Evolutionary conservation across 179 eudicot genomes (phyloP).

Genomic region (Drosera spatulata): DNA sequence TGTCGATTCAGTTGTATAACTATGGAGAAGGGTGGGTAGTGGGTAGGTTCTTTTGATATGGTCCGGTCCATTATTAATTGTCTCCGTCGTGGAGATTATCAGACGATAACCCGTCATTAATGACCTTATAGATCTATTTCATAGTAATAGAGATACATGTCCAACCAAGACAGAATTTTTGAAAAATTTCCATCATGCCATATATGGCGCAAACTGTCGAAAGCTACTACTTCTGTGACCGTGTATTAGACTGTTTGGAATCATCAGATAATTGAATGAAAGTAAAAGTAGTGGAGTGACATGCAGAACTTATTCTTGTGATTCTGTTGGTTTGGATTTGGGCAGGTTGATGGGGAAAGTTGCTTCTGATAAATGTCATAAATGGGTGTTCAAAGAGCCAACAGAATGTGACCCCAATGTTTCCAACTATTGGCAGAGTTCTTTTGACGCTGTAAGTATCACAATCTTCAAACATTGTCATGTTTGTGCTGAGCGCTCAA

Average conservation of each 20-base stretch:
- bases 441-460: conserved; percentile 93
- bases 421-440: conserved; percentile 96
- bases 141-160: too few relatives aligned
- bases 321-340: conserved; percentile 8
- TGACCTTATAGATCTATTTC: too few relatives aligned
- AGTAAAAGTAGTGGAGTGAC: not conserved
- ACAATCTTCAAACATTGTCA: not conserved
- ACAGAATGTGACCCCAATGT: conserved; percentile 88
- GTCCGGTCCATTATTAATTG: too few relatives aligned
- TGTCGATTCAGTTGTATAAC: conserved; percentile 96
- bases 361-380: conserved; percentile 99
- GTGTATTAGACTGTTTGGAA: too few relatives aligned
- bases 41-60: conserved; percentile 26
- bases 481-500: too few relatives aligned
- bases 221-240: too few relatives aligned
- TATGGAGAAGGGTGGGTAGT: conserved; percentile 99
- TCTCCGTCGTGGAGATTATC: too few relatives aligned
- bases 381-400: conserved; percentile 99
- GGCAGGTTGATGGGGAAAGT: conserved; percentile 98
- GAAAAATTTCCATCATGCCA: too few relatives aligned
- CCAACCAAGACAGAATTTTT: too few relatives aligned
- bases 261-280: too few relatives aligned
- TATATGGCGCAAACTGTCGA: too few relatives aligned
- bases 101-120: too few relatives aligned
- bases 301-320: not conserved